These are phyloP conservation scores for Monosporascus ibericus DNA, from an alignment of 2,329 filamentous ascomycete genomes.

Conservation along the genomic window DNA sequence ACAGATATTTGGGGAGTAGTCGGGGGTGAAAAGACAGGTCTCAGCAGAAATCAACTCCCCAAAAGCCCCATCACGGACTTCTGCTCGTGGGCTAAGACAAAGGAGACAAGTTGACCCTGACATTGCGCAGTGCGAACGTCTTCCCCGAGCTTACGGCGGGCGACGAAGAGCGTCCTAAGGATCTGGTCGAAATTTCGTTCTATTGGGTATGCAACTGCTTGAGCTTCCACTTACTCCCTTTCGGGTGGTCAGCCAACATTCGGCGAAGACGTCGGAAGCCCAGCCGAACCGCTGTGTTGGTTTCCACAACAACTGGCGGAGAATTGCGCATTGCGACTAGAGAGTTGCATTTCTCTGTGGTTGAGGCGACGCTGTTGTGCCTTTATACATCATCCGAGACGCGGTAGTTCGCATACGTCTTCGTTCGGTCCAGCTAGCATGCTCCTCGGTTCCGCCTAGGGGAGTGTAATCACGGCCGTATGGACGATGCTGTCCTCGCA, in stretches of 20 bases:
- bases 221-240: conserved; percentile 35
- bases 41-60: no score
- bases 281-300: conserved; percentile 28
- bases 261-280: conserved; percentile 34
- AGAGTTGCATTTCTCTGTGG: conserved; percentile 4
- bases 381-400: conserved; percentile 1
- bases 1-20: no score
- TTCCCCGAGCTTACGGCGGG: conserved; percentile 44
- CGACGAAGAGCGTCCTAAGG: conserved; percentile 49
- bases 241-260: conserved; percentile 42
- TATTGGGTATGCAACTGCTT: conserved; percentile 42
- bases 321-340: conserved; percentile 4
- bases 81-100: no score
- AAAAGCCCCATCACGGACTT: no score
- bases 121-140: conserved; percentile 35
- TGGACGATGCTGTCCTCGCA: no score
- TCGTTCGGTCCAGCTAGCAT: no score
- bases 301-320: conserved; percentile 6
- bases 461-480: no score
- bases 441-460: no score
- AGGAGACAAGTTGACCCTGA: no score
- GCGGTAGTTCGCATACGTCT: no score
- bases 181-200: conserved; percentile 45
- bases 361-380: conserved; percentile 5
- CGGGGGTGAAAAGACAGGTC: no score